Evolutionary conservation across 108 stramenopile species (phyloP).

Genomic region (Nitzschia putrida): DNA sequence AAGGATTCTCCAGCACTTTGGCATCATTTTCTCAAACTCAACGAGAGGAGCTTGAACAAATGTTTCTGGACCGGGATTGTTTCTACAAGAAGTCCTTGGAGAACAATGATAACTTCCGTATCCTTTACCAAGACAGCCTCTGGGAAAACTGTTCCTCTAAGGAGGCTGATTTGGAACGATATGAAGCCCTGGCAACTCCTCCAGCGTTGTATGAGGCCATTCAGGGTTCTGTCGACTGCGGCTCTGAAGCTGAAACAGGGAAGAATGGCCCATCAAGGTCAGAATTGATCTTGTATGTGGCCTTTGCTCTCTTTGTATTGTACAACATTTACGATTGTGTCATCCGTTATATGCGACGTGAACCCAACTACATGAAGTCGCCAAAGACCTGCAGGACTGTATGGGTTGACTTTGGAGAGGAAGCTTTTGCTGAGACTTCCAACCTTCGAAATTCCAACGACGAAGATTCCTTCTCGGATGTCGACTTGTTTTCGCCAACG

Average conservation of each 20-base stretch:
- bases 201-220: conserved; percentile 2
- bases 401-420: conserved; percentile 17
- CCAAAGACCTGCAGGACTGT: neutral
- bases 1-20: neutral
- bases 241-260: no score
- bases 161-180: neutral
- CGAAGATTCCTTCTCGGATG: neutral
- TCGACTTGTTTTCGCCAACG: conserved; percentile 11
- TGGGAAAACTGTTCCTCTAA: conserved; percentile 8
- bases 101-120: neutral
- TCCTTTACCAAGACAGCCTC: conserved; percentile 4
- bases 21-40: neutral
- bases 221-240: neutral
- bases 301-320: neutral
- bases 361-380: conserved; percentile 8
- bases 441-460: neutral
- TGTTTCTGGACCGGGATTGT: conserved; percentile 30
- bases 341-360: conserved; percentile 2
- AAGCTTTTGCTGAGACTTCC: neutral
- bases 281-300: neutral
- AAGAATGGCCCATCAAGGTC: neutral
- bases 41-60: conserved; percentile 11
- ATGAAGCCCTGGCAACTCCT: neutral
- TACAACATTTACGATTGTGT: neutral
- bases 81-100: conserved; percentile 18